Evolutionary conservation across 2,329 filamentous ascomycete species (phyloP).

Genomic region (Colletotrichum euphorbiae): DNA sequence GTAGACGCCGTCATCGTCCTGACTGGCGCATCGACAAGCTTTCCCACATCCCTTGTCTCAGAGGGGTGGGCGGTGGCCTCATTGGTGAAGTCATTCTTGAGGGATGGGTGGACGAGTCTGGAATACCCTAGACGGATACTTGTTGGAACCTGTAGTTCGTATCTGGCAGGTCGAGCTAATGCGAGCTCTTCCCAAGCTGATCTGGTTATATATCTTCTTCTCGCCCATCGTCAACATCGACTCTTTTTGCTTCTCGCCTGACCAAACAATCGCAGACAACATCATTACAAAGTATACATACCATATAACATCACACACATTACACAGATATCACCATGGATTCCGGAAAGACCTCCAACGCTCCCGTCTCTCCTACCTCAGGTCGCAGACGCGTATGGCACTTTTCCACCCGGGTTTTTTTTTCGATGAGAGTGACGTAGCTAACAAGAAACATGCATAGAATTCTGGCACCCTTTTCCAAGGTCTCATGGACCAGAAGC

Average conservation of each 20-base stretch:
- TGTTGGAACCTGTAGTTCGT: neutral
- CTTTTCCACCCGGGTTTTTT: too few relatives aligned
- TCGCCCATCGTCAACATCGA: neutral
- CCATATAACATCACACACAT: neutral
- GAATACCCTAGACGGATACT: slow-evolving; percentile 15
- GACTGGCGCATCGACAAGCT: slow-evolving; percentile 37
- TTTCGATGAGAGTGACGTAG: neutral
- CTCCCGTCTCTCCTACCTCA: slow-evolving; percentile 11
- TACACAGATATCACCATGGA: slow-evolving; percentile 25
- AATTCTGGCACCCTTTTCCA: slow-evolving; percentile 65
- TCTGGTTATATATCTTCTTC: slow-evolving; percentile 30
- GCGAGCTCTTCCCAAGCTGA: slow-evolving; percentile 14
- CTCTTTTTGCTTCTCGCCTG: accelerated
- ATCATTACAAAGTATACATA: neutral
- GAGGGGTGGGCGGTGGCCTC: slow-evolving; percentile 33
- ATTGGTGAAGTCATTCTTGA: slow-evolving; percentile 41
- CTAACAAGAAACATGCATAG: slow-evolving; percentile 43
- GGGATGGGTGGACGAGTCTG: slow-evolving; percentile 13
- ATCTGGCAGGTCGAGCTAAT: slow-evolving; percentile 12
- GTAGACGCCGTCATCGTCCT: slow-evolving; percentile 35
- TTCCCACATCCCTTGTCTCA: slow-evolving; percentile 40
- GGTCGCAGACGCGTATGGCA: slow-evolving; percentile 37
- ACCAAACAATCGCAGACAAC: neutral
- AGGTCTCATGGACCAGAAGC: slow-evolving; percentile 63
- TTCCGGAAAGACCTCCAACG: slow-evolving; percentile 32